Evolutionary conservation across 768 basidiomycete genomes (phyloP).

Genomic region (Clitopilus passeckerianus): DNA sequence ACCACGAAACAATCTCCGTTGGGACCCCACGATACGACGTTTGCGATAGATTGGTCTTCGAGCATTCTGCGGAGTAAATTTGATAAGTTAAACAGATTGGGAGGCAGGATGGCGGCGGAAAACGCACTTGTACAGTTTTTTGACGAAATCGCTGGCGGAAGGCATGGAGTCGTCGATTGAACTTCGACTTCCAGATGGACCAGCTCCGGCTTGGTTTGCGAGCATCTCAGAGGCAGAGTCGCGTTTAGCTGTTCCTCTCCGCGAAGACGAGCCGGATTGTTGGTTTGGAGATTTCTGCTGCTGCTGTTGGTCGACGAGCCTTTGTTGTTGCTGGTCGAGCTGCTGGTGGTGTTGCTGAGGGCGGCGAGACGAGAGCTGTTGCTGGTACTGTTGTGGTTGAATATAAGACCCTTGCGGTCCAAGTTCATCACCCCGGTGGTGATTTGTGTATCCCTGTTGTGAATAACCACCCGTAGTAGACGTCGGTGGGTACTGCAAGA

Average conservation of each 20-base stretch:
- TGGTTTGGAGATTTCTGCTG: not conserved
- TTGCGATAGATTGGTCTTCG: constrained; percentile 67
- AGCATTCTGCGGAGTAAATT: constrained; percentile 61
- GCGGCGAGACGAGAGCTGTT: not conserved
- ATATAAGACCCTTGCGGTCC: not conserved
- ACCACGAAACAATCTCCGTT: constrained; percentile 88
- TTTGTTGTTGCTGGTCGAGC: not conserved
- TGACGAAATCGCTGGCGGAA: constrained; percentile 89
- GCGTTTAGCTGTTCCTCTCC: not conserved
- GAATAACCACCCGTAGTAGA: not conserved
- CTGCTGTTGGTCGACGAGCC: not conserved
- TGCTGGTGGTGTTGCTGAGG: not conserved
- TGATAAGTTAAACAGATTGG: not conserved
- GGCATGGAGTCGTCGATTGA: constrained; percentile 70
- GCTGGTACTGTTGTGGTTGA: not conserved
- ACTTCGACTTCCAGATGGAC: not conserved
- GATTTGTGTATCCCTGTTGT: not conserved
- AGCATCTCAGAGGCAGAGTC: not conserved
- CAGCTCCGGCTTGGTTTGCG: not conserved
- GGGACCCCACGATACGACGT: constrained; percentile 80
- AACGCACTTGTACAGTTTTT: constrained; percentile 83
- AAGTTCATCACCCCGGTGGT: not conserved
- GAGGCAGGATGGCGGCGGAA: not conserved
- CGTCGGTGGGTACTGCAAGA: not conserved
- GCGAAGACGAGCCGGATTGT: not conserved